These are phyloP conservation scores for Eutrema heterophyllum DNA, from an alignment of 345 rosid genomes.

Conservation along the genomic window DNA sequence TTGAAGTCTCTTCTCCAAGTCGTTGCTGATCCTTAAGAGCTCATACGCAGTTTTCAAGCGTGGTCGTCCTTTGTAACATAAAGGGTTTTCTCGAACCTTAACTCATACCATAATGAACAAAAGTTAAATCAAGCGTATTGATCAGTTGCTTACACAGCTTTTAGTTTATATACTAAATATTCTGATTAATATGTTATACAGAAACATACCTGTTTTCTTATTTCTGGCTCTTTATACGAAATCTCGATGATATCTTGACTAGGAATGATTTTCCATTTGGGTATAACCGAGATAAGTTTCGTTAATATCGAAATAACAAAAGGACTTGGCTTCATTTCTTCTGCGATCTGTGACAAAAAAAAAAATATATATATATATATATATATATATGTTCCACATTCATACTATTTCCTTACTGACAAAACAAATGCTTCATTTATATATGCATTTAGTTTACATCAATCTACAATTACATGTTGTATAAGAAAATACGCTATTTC, in stretches of 20 bases:
- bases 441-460: not conserved
- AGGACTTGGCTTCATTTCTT: conserved; percentile 55
- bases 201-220: conserved; percentile 52
- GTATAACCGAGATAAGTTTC: conserved; percentile 42
- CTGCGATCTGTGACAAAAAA: conserved; percentile 48
- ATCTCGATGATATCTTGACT: conserved; percentile 51
- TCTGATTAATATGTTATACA: not conserved
- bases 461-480: not conserved
- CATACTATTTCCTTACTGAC: not conserved
- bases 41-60: conserved; percentile 72
- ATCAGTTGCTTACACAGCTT: not conserved
- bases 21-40: conserved; percentile 42
- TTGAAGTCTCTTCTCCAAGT: conserved; percentile 48
- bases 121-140: not conserved
- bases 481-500: not conserved
- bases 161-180: not conserved
- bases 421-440: not conserved
- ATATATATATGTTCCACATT: not conserved
- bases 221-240: conserved; percentile 57
- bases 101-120: conserved; percentile 1
- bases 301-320: conserved; percentile 37
- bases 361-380: too few species aligned
- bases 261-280: conserved; percentile 65
- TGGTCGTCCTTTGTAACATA: conserved; percentile 74
- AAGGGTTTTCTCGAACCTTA: conserved; percentile 56